Evolutionary conservation across 257 asterid genomes (phyloP).

Genomic region (Solanum dulcamara): DNA sequence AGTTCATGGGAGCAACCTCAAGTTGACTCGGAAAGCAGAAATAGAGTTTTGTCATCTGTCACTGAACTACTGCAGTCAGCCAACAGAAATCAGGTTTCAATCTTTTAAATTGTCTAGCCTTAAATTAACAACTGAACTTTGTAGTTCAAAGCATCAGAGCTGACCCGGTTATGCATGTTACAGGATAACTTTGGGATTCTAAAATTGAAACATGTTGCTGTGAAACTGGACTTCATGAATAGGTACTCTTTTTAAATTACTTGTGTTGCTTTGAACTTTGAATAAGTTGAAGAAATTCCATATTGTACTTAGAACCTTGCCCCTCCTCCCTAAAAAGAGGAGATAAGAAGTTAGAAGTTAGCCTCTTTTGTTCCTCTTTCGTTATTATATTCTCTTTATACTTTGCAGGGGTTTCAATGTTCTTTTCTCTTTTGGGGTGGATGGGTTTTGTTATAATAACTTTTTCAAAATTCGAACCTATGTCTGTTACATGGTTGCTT

Average conservation of each 20-base stretch:
- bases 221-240: slow-evolving; percentile 58
- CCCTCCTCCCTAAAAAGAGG: background rate
- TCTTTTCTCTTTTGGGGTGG: no score
- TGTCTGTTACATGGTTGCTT: background rate
- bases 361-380: background rate
- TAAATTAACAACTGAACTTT: background rate
- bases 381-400: background rate
- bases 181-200: slow-evolving; percentile 63
- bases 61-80: slow-evolving; percentile 31
- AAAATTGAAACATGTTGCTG: slow-evolving; percentile 58
- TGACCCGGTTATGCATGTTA: slow-evolving; percentile 12
- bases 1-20: slow-evolving; percentile 41
- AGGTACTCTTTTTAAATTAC: slow-evolving; percentile 27
- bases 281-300: background rate
- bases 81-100: slow-evolving; percentile 47
- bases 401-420: background rate
- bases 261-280: background rate
- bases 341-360: background rate
- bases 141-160: background rate
- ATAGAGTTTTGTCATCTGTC: slow-evolving; percentile 28
- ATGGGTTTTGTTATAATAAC: background rate
- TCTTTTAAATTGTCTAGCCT: background rate
- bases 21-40: slow-evolving; percentile 27
- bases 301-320: background rate
- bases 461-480: background rate